These are phyloP conservation scores for Penicillium alfredii DNA, from an alignment of 495 filamentous ascomycete species.

Conservation along the genomic window DNA sequence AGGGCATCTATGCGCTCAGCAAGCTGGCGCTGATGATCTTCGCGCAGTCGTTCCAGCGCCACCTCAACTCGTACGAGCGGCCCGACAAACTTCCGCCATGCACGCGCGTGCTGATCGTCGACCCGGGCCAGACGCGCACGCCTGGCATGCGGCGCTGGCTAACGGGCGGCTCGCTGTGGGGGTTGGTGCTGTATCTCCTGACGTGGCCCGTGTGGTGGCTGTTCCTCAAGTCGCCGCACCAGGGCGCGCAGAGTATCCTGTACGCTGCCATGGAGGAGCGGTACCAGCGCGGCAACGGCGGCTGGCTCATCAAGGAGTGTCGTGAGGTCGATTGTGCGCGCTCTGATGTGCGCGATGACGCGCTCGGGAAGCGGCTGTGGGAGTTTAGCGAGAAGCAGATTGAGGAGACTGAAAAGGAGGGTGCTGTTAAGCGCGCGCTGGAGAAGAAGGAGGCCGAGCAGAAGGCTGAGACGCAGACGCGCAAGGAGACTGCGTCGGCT, in stretches of 20 bases:
- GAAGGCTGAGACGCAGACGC: constrained; percentile 38
- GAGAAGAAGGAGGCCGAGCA: constrained; percentile 63
- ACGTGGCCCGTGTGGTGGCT: constrained; percentile 81
- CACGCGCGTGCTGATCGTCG: constrained; percentile 71
- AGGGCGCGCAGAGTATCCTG: constrained; percentile 82
- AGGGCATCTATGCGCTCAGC: constrained; percentile 66
- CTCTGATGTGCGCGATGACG: constrained; percentile 72
- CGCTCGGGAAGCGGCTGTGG: constrained; percentile 78
- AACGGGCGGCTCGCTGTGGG: constrained; percentile 75
- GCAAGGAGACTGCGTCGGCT: constrained; percentile 30
- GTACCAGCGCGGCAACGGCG: constrained; percentile 60
- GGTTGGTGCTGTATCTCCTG: constrained; percentile 69
- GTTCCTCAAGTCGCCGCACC: constrained; percentile 71
- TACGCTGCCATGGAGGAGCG: constrained; percentile 76
- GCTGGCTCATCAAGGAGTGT: constrained; percentile 80
- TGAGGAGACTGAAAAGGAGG: constrained; percentile 74
- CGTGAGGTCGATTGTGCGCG: constrained; percentile 62
- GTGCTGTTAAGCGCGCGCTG: constrained; percentile 57
- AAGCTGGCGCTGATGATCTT: constrained; percentile 89
- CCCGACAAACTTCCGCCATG: constrained; percentile 78
- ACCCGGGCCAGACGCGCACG: constrained; percentile 79
- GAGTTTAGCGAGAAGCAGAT: constrained; percentile 80
- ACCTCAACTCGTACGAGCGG: constrained; percentile 71
- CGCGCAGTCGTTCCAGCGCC: constrained; percentile 81
- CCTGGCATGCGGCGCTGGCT: constrained; percentile 84